phyloP scores from a whole-genome alignment of 805 yeast species.

The Pichia ethanolica region DNA sequence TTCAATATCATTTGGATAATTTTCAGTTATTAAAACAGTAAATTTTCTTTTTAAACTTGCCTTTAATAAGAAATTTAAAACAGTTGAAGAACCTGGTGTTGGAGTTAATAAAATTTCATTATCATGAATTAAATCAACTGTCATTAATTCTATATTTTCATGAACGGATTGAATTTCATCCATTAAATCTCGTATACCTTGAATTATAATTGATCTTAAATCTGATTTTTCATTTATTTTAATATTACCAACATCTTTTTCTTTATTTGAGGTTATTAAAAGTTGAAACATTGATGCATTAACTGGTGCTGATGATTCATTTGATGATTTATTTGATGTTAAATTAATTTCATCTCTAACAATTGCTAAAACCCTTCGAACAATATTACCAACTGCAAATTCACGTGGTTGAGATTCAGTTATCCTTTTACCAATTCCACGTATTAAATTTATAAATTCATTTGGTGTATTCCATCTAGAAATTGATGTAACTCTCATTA shows the following conservation, averaged over 20 bases:
- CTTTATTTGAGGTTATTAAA: slow-evolving; percentile 33
- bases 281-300: slow-evolving; percentile 83
- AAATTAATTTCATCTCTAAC: slow-evolving; percentile 81
- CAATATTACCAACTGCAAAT: slow-evolving; percentile 82
- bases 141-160: slow-evolving; percentile 85
- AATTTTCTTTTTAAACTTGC: slow-evolving; percentile 88
- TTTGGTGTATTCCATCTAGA: slow-evolving; percentile 80
- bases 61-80: slow-evolving; percentile 73
- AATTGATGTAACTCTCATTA: slow-evolving; percentile 82
- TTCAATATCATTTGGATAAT: slow-evolving; percentile 80
- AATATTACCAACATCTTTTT: slow-evolving; percentile 14
- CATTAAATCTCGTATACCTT: slow-evolving; percentile 84
- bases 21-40: slow-evolving; percentile 86
- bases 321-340: slow-evolving; percentile 8
- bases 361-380: slow-evolving; percentile 79
- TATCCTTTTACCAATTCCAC: slow-evolving; percentile 63
- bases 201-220: slow-evolving; percentile 77
- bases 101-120: slow-evolving; percentile 81
- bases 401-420: slow-evolving; percentile 84
- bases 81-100: slow-evolving; percentile 90
- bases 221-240: slow-evolving; percentile 37
- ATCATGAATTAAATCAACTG: slow-evolving; percentile 90
- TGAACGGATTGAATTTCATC: slow-evolving; percentile 87
- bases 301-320: slow-evolving; percentile 39
- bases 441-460: slow-evolving; percentile 63